A percentile compares a stretch with the other conserved stretches of the same genome.
These are phyloP conservation scores for Fonsecaea erecta DNA, from an alignment of 2,329 filamentous ascomycete genomes.

Conservation along the genomic window DNA sequence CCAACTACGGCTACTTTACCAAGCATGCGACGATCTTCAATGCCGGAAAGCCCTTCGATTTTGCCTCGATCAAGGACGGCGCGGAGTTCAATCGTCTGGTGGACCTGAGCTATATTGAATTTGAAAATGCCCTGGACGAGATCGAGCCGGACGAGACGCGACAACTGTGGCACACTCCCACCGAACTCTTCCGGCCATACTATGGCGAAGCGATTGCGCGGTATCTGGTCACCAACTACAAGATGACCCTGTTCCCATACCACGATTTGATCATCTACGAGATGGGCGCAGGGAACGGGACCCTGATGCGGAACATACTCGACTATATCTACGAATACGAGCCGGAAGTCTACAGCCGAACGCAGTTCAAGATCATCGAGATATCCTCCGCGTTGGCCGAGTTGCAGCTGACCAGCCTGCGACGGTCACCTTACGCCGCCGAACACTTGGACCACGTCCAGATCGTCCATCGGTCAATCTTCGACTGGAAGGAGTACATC, in stretches of 20 bases:
- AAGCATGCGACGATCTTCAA: slow-evolving; percentile 97
- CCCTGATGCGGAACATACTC: slow-evolving; percentile 96
- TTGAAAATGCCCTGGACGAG: slow-evolving; percentile 85
- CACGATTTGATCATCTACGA: slow-evolving; percentile 98
- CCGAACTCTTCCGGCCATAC: slow-evolving; percentile 92
- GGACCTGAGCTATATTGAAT: slow-evolving; percentile 79
- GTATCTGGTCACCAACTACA: slow-evolving; percentile 94
- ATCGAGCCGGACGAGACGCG: slow-evolving; percentile 73
- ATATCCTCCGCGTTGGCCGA: slow-evolving; percentile 82
- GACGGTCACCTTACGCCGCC: slow-evolving; percentile 66
- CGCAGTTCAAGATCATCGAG: slow-evolving; percentile 93
- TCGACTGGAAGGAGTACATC: slow-evolving; percentile 89
- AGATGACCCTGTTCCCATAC: slow-evolving; percentile 90
- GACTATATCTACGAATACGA: slow-evolving; percentile 92
- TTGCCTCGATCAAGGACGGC: slow-evolving; percentile 79
- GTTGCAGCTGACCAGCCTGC: slow-evolving; percentile 72
- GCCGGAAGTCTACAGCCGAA: slow-evolving; percentile 90
- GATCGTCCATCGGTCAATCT: slow-evolving; percentile 92
- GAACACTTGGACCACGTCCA: slow-evolving; percentile 86
- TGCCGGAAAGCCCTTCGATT: slow-evolving; percentile 88
- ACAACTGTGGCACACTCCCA: slow-evolving; percentile 98
- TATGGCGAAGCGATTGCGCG: slow-evolving; percentile 98
- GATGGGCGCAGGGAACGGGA: slow-evolving; percentile 96
- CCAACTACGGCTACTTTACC: slow-evolving; percentile 92
- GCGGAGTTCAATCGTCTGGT: slow-evolving; percentile 79